Evolutionary conservation across 2,329 filamentous ascomycete genomes (phyloP).

Genomic region (Trichoderma asperellum): DNA sequence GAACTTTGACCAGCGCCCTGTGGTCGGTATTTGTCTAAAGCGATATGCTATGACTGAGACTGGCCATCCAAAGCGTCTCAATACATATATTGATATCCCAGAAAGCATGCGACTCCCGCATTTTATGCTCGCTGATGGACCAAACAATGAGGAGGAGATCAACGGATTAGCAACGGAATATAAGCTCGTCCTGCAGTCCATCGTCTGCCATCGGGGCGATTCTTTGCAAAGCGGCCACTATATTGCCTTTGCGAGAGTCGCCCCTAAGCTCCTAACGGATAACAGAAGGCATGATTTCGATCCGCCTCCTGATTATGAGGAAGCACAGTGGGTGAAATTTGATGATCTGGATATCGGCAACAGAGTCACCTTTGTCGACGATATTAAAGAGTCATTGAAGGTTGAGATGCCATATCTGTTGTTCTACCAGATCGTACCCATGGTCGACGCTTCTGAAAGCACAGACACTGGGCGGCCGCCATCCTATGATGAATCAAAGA

Average conservation of each 20-base stretch:
- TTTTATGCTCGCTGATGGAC: constrained; percentile 80
- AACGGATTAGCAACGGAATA: constrained; percentile 83
- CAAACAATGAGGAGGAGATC: constrained; percentile 58
- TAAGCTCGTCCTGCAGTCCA: constrained; percentile 86
- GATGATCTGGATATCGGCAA: constrained; percentile 76
- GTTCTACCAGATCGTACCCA: constrained; percentile 93
- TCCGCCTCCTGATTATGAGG: constrained; percentile 67
- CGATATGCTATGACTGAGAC: constrained; percentile 74
- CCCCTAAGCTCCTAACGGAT: constrained; percentile 63
- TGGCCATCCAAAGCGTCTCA: constrained; percentile 70
- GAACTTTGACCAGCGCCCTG: constrained; percentile 83
- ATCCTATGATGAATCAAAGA: constrained; percentile 59
- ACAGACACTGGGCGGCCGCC: constrained; percentile 59
- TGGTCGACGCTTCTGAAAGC: constrained; percentile 67
- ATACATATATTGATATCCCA: constrained; percentile 90
- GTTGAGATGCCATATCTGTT: constrained; percentile 93
- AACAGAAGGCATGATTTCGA: constrained; percentile 60
- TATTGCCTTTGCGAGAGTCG: constrained; percentile 79
- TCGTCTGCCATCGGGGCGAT: constrained; percentile 88
- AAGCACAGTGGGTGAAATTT: constrained; percentile 85
- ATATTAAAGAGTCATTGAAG: constrained; percentile 74
- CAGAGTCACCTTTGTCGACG: constrained; percentile 75
- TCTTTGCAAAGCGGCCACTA: constrained; percentile 91
- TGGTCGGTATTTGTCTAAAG: constrained; percentile 91
- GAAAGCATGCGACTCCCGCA: constrained; percentile 79